Base-by-base conservation (phyloP, 331 rosid species). In the Quercus tomentella region DNA sequence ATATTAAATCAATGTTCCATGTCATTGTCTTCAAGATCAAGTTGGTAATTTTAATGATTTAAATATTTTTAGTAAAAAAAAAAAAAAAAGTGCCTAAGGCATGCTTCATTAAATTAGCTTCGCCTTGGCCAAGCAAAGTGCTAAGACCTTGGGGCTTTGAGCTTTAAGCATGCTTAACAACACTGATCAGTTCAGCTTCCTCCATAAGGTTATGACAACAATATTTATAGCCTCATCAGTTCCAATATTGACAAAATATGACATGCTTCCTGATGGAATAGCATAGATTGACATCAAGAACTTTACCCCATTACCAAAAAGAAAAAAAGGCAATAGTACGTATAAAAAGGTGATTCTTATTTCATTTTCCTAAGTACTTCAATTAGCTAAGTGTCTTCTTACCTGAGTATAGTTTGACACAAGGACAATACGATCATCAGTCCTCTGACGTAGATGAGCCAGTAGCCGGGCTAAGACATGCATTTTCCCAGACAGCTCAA, bases 391-490 rank as follows among this genome's bases (percentile, higher is more conserved):
- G 45, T 41, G 58, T 62, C 77, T 67, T 71, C 74, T 78, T 88
- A 91, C 98, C 97, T 95, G 98, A 62, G 98, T 95, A 82, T 95
- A 95, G 89, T 95, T 92, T 81, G 98, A 95, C 76, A 95, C 98
- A 63, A 95, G 93, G 75, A 95, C 98, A 76, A 95, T 92, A 54
- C 98, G 97, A 80, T 95, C 98, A 82, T 88, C 86, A 45, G 98
- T 95, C 82, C 80, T 86, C 56, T 86, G 88, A 61, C 93, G 97
- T 78, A 95, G 80, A 35, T 95, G 97, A 72, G 89, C 93, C 74
- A 95, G 97, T 79, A 95, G 89, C 80, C 97, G 88, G 62, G 97
- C 97, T 77, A 95, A 84, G 88, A 95, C 97, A 55, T 95, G 97
- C 98, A 95, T 95, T 89, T 95, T 95, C 43, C 98, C 98, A 1